A percentile compares a stretch with the other conserved stretches of the same genome.
Conservation (phyloP, 345 rosid species). For the Eucalyptus shirleyi region DNA sequence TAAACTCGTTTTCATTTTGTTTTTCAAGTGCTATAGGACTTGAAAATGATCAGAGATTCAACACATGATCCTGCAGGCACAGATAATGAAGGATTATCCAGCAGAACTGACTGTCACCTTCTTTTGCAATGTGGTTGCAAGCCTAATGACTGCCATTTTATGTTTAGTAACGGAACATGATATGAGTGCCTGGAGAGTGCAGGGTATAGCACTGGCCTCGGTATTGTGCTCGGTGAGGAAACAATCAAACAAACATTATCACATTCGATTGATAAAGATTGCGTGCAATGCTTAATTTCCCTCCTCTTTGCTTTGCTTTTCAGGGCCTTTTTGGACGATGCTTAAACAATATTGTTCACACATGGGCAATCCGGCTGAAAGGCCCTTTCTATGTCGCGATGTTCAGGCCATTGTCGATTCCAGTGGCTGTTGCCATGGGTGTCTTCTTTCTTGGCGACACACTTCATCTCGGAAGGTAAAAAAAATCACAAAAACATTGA, state of each 20-base stretch:
- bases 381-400: neutral
- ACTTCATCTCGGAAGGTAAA: neutral
- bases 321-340: neutral
- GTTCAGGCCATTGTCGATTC: neutral
- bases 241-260: neutral
- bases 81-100: slow-evolving; percentile 9
- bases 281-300: neutral
- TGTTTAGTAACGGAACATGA: neutral
- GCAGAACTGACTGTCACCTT: slow-evolving; percentile 12
- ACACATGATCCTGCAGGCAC: neutral
- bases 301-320: neutral
- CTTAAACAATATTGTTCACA: neutral
- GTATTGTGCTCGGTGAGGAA: neutral
- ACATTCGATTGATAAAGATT: neutral
- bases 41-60: neutral
- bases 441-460: neutral
- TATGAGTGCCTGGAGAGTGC: neutral
- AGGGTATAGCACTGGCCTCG: neutral
- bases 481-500: neutral
- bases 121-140: slow-evolving; percentile 11
- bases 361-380: neutral
- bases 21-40: neutral
- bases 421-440: neutral
- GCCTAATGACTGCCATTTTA: slow-evolving; percentile 1
- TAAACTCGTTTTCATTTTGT: neutral